phyloP scores from a whole-genome alignment of 2,329 filamentous ascomycete genomes.

The Exutisphaerella laricina region DNA sequence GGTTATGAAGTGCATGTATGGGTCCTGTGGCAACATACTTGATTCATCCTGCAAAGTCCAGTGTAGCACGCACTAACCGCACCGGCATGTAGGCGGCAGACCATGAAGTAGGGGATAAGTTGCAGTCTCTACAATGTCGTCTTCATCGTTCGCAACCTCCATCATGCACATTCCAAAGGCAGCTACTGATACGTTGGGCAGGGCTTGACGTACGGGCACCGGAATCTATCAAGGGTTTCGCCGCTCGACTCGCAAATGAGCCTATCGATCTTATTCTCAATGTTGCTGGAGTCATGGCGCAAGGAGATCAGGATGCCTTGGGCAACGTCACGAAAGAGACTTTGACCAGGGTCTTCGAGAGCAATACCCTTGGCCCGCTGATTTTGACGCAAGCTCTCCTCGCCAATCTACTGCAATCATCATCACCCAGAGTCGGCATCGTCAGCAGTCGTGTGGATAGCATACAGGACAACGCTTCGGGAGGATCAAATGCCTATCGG shows the following conservation, averaged over 20 bases:
- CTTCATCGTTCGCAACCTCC: slow-evolving; percentile 18
- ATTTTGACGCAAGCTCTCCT: slow-evolving; percentile 43
- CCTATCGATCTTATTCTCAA: slow-evolving; percentile 37
- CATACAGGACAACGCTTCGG: slow-evolving; percentile 40
- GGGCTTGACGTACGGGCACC: slow-evolving; percentile 34
- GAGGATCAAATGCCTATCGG: slow-evolving; percentile 42
- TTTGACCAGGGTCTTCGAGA: slow-evolving; percentile 37
- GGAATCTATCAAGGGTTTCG: slow-evolving; percentile 34
- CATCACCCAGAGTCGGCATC: slow-evolving; percentile 36
- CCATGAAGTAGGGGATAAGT: slow-evolving; percentile 25
- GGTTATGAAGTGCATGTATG: slow-evolving; percentile 23
- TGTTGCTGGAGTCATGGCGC: slow-evolving; percentile 36
- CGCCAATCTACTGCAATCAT: slow-evolving; percentile 34
- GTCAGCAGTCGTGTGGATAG: slow-evolving; percentile 42
- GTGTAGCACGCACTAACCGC: neutral
- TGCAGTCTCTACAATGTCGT: slow-evolving; percentile 32
- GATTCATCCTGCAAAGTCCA: too few species aligned
- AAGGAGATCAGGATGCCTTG: slow-evolving; percentile 32
- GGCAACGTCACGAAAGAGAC: slow-evolving; percentile 27
- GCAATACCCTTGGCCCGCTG: slow-evolving; percentile 44
- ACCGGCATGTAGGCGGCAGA: slow-evolving; percentile 14
- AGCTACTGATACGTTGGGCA: slow-evolving; percentile 4
- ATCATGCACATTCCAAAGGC: neutral
- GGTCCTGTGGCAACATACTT: neutral
- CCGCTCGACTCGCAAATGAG: slow-evolving; percentile 27